Evolutionary conservation across 2,329 filamentous ascomycete species (phyloP).

Genomic region (Sclerotinia glacialis): DNA sequence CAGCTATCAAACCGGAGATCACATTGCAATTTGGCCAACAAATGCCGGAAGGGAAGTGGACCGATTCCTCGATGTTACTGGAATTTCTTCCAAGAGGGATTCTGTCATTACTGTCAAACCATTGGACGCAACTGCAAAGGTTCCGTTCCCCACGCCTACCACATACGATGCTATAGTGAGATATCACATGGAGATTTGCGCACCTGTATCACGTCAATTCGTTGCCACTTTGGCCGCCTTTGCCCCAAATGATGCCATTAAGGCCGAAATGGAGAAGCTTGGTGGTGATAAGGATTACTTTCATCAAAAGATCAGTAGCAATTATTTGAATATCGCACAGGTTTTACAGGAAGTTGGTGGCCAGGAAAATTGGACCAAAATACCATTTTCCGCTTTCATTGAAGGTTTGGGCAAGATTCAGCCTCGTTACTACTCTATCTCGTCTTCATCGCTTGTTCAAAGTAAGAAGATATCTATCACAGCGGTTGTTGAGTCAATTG

Average conservation of each 20-base stretch:
- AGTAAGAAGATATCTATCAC: conserved; percentile 95
- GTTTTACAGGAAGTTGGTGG: conserved; percentile 71
- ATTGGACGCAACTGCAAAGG: conserved; percentile 91
- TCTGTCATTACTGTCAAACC: conserved; percentile 84
- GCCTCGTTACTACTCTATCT: conserved; percentile 98
- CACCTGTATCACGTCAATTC: conserved; percentile 94
- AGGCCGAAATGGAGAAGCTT: conserved; percentile 83
- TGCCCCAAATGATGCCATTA: conserved; percentile 77
- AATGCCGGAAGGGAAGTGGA: conserved; percentile 92
- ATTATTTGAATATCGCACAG: conserved; percentile 87
- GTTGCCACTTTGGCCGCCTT: conserved; percentile 84
- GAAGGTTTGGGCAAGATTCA: conserved; percentile 94
- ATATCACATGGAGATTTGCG: conserved; percentile 96
- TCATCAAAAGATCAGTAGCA: conserved; percentile 75
- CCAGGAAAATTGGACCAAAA: conserved; percentile 72
- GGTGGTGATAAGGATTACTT: conserved; percentile 96
- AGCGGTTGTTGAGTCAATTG: conserved; percentile 83
- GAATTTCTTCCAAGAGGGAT: conserved; percentile 72
- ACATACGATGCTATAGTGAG: conserved; percentile 91
- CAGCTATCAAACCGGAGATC: conserved; percentile 92
- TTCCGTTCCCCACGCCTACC: conserved; percentile 94
- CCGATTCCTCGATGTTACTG: conserved; percentile 77
- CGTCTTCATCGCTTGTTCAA: conserved; percentile 90
- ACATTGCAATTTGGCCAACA: conserved; percentile 95
- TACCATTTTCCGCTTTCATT: conserved; percentile 93